phyloP scores from a whole-genome alignment of 1,139 yeast species.

The Suhomyces atakaporum region DNA sequence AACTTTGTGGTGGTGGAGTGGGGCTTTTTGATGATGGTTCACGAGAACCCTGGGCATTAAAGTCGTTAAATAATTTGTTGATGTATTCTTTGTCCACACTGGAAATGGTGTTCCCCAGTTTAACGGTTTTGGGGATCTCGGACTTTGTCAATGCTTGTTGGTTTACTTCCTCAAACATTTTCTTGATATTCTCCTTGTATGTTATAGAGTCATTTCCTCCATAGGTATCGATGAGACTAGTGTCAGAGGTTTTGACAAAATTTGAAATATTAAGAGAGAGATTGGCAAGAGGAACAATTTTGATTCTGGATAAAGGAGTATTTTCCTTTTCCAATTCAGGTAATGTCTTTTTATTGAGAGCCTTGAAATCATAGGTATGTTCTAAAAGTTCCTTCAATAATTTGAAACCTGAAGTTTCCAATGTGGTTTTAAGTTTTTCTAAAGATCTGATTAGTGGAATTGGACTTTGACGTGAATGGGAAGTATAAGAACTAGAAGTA shows the following conservation, averaged over 20 bases:
- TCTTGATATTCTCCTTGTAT: conserved; percentile 17
- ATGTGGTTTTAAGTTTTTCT: conserved; percentile 34
- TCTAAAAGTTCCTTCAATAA: conserved; percentile 36
- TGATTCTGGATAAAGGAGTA: conserved; percentile 14
- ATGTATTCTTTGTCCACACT: conserved; percentile 20
- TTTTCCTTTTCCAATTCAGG: conserved; percentile 37
- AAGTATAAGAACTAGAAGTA: conserved; percentile 23
- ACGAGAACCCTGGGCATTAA: conserved; percentile 13
- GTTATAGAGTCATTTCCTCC: conserved; percentile 21
- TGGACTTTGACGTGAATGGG: conserved; percentile 49
- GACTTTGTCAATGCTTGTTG: conserved; percentile 5
- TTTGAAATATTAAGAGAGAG: conserved; percentile 55
- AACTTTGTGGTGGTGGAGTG: neutral
- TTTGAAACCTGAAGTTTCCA: conserved; percentile 34
- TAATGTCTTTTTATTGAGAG: conserved; percentile 37
- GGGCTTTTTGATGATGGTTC: conserved; percentile 1
- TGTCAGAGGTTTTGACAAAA: conserved; percentile 46
- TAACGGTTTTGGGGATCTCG: conserved; percentile 4
- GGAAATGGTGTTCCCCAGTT: conserved; percentile 5
- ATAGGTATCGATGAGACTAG: conserved; percentile 53
- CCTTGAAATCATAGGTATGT: conserved; percentile 23
- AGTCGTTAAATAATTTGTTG: conserved; percentile 25
- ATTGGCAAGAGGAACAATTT: conserved; percentile 51
- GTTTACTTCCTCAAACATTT: conserved; percentile 25
- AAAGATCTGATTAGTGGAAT: conserved; percentile 43